Evolutionary conservation across 805 yeast genomes (phyloP).

Genomic region (Candida glaebosa): DNA sequence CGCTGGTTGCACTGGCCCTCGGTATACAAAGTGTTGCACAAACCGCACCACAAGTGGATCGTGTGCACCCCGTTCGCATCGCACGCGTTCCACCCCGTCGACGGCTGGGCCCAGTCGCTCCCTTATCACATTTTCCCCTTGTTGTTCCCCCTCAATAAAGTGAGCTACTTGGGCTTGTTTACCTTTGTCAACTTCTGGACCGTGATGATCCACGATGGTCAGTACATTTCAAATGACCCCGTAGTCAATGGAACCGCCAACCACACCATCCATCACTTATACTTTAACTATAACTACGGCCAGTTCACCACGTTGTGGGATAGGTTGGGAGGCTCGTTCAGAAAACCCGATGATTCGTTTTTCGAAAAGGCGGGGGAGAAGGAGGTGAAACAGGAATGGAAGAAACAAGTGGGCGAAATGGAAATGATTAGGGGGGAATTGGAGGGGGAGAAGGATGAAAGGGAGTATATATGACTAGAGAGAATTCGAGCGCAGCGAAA

Average conservation of each 20-base stretch:
- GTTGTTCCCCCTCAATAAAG: conserved; percentile 87
- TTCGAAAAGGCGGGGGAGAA: conserved; percentile 57
- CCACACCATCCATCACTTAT: conserved; percentile 94
- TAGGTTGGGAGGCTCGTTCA: conserved; percentile 88
- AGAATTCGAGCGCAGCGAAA: too few species aligned
- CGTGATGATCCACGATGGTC: conserved; percentile 98
- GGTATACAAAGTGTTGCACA: conserved; percentile 83
- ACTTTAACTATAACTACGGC: conserved; percentile 97
- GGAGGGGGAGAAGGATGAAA: conserved; percentile 74
- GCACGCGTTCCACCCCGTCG: conserved; percentile 98
- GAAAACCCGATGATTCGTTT: conserved; percentile 84
- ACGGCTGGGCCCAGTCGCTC: conserved; percentile 87
- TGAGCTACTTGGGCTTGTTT: conserved; percentile 76
- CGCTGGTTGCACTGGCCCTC: conserved; percentile 91
- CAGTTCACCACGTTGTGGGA: conserved; percentile 99
- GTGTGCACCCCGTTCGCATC: conserved; percentile 98
- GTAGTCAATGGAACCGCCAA: conserved; percentile 97
- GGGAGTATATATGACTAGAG: conserved; percentile 78
- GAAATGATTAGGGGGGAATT: conserved; percentile 74
- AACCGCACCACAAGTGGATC: conserved; percentile 99
- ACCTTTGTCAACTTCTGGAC: conserved; percentile 97
- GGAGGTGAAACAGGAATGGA: conserved; percentile 62
- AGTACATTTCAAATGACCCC: conserved; percentile 89
- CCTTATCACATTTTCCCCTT: conserved; percentile 94
- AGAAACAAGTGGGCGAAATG: conserved; percentile 65